Evolutionary conservation across 116 monocot genomes (phyloP).

Genomic region (Papilionanthe hybrid): DNA sequence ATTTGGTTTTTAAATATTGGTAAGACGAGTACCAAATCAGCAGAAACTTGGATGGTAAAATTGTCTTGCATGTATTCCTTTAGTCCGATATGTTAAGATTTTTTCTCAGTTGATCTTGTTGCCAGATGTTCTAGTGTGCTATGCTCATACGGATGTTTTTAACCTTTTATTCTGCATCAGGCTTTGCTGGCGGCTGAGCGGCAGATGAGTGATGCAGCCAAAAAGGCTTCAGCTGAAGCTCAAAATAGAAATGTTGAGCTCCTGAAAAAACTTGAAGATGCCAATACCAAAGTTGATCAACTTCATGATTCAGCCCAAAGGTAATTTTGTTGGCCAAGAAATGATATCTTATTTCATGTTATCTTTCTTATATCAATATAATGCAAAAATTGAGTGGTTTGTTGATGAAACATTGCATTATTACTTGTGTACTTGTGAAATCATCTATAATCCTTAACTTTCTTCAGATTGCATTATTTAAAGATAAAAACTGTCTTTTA

Average conservation of each 20-base stretch:
- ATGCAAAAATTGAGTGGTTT: background rate
- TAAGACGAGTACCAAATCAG: background rate
- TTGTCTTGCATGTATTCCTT: background rate
- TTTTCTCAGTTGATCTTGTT: background rate
- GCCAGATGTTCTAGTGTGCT: background rate
- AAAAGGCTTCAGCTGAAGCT: constrained; percentile 44
- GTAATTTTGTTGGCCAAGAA: constrained; percentile 23
- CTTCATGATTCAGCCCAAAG: constrained; percentile 85
- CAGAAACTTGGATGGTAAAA: background rate
- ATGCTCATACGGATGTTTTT: background rate
- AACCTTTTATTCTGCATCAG: constrained; percentile 25
- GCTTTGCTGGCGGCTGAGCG: constrained; percentile 57
- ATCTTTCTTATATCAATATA: background rate
- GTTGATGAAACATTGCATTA: background rate
- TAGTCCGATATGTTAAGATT: background rate
- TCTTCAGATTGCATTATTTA: background rate
- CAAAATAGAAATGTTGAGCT: constrained; percentile 52
- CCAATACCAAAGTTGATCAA: constrained; percentile 66
- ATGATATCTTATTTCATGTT: background rate
- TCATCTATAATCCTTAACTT: background rate
- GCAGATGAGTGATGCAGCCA: constrained; percentile 43
- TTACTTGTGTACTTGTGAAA: background rate
- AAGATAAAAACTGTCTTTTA: background rate
- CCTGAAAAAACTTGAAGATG: constrained; percentile 68
- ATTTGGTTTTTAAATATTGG: background rate